phyloP scores from a whole-genome alignment of 1,284 basidiomycete genomes.

The Malassezia slooffiae region DNA sequence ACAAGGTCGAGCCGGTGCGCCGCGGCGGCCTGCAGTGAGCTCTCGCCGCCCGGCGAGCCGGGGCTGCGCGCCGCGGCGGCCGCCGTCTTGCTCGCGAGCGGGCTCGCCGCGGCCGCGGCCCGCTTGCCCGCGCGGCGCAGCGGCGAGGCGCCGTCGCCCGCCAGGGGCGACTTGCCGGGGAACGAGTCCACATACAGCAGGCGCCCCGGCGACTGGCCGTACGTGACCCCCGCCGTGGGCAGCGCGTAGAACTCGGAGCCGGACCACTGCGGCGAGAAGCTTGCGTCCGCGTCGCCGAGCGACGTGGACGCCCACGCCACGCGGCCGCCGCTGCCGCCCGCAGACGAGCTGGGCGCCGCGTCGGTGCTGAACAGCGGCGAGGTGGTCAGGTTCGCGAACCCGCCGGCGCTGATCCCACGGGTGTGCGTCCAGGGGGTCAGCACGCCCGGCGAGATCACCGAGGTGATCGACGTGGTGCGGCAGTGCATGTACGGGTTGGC shows the following conservation, averaged over 20 bases:
- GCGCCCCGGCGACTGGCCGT: constrained; percentile 12
- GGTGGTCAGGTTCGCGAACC: constrained; percentile 9
- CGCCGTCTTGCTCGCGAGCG: constrained; percentile 2
- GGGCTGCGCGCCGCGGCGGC: neutral
- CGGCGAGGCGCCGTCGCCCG: constrained; percentile 6
- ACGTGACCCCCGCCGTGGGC: too few relatives aligned
- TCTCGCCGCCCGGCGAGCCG: neutral
- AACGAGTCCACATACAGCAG: constrained; percentile 14
- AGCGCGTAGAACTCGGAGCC: too few relatives aligned
- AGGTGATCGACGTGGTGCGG: neutral
- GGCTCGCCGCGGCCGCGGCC: neutral
- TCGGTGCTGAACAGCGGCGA: constrained; percentile 8
- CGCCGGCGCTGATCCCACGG: constrained; percentile 9
- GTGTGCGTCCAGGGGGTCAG: constrained; percentile 16
- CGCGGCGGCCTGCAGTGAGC: neutral
- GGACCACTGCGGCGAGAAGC: too few relatives aligned
- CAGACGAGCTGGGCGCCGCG: neutral
- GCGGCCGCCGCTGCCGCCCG: neutral
- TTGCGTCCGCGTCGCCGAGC: too few relatives aligned
- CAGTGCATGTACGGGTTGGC: constrained; percentile 2
- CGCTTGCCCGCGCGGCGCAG: too few relatives aligned
- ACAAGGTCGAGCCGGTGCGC: neutral
- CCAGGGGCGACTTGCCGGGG: constrained; percentile 11
- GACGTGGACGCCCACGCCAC: neutral
- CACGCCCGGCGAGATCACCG: constrained; percentile 11